Evolutionary conservation across 2,329 filamentous ascomycete species (phyloP).

Genomic region (Basipetospora chlamydospora): DNA sequence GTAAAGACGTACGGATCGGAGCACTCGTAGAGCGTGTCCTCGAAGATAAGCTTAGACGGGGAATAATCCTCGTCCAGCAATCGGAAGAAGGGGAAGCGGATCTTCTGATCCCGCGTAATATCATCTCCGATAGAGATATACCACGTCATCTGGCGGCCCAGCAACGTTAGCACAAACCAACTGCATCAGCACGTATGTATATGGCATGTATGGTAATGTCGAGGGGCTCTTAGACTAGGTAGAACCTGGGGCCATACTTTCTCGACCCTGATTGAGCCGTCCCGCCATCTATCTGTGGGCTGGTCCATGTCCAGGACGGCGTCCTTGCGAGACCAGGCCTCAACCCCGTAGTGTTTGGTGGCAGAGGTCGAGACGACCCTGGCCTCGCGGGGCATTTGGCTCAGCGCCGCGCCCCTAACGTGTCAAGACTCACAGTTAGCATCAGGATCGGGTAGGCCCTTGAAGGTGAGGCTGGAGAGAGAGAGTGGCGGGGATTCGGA

Average conservation of each 20-base stretch:
- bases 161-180: not conserved
- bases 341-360: slow-evolving; percentile 6
- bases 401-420: slow-evolving; percentile 9
- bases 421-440: too few species aligned
- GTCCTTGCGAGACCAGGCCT: not conserved
- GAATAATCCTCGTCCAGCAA: slow-evolving; percentile 4
- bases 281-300: too few species aligned
- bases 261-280: too few species aligned
- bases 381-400: slow-evolving; percentile 7
- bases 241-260: too few species aligned
- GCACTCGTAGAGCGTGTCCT: not conserved
- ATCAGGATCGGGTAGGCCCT: too few species aligned
- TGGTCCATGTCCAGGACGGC: slow-evolving; percentile 5
- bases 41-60: not conserved
- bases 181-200: too few species aligned
- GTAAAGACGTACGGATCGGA: not conserved
- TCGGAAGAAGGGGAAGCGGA: slow-evolving; percentile 7
- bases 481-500: too few species aligned
- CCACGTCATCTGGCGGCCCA: slow-evolving; percentile 9
- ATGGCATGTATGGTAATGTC: too few species aligned
- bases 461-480: too few species aligned
- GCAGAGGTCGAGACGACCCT: slow-evolving; percentile 8
- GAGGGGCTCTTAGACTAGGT: too few species aligned
- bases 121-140: slow-evolving; percentile 10
- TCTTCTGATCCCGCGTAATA: slow-evolving; percentile 6